Conservation (phyloP, 495 filamentous ascomycete genomes). For the Thozetella sp. region DNA sequence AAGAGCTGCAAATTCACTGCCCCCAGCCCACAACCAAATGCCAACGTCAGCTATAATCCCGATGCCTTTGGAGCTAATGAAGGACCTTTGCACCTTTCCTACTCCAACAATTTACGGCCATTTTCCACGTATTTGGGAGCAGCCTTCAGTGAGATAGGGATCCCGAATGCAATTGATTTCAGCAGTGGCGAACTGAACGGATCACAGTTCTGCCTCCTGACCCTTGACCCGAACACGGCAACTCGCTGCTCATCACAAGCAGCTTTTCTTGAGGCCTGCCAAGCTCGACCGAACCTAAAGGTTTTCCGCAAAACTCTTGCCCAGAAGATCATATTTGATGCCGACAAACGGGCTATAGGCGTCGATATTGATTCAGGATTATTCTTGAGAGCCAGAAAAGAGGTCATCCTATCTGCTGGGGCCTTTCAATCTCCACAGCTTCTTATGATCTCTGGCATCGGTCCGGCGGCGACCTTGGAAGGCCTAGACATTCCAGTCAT, state of each 20-base stretch:
- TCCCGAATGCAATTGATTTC: conserved; percentile 34
- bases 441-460: conserved; percentile 56
- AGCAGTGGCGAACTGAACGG: conserved; percentile 42
- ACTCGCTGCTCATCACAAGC: conserved; percentile 38
- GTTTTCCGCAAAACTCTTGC: conserved; percentile 8
- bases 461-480: conserved; percentile 35
- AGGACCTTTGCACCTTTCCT: conserved; percentile 54
- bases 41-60: conserved; percentile 50
- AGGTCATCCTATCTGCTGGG: conserved; percentile 50
- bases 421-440: conserved; percentile 51
- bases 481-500: conserved; percentile 39
- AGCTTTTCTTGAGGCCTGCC: conserved; percentile 26
- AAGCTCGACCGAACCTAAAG: background rate
- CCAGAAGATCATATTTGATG: conserved; percentile 13
- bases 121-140: conserved; percentile 38
- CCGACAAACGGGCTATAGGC: conserved; percentile 11
- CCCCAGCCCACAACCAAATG: conserved; percentile 34
- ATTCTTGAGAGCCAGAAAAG: conserved; percentile 31
- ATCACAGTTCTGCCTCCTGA: conserved; percentile 35
- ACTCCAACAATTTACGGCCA: conserved; percentile 45
- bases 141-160: conserved; percentile 36
- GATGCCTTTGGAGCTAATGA: conserved; percentile 27
- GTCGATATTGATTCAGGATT: conserved; percentile 10
- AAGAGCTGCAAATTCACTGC: conserved; percentile 53
- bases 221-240: conserved; percentile 33